A percentile compares a stretch with the other conserved stretches of the same genome.
These are phyloP conservation scores for Sporothrix pallida DNA, from an alignment of 2,329 filamentous ascomycete genomes.

Conservation along the genomic window DNA sequence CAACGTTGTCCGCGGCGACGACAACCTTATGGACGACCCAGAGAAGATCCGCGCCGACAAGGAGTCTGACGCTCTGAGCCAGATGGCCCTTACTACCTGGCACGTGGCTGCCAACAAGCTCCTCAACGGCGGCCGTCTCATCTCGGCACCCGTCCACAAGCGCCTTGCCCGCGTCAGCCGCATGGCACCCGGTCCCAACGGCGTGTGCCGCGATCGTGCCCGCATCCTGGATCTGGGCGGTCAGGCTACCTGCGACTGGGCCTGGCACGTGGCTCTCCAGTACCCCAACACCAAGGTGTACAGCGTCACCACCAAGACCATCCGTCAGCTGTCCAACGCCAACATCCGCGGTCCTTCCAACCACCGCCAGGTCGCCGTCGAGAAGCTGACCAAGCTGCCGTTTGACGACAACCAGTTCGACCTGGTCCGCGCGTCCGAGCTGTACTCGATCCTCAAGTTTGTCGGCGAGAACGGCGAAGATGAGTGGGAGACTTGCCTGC, in stretches of 20 bases:
- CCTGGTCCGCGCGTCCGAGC: constrained; percentile 84
- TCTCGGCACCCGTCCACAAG: constrained; percentile 68
- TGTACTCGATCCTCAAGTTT: constrained; percentile 83
- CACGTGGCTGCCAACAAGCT: constrained; percentile 65
- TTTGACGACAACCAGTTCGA: constrained; percentile 89
- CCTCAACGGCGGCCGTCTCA: constrained; percentile 68
- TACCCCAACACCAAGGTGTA: constrained; percentile 86
- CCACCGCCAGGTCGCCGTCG: constrained; percentile 81
- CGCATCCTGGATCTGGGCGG: constrained; percentile 87
- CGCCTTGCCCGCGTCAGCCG: constrained; percentile 62
- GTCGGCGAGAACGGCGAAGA: constrained; percentile 71
- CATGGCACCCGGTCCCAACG: constrained; percentile 52
- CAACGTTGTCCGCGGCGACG: constrained; percentile 76
- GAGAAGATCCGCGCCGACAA: constrained; percentile 71
- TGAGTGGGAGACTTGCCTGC: constrained; percentile 85
- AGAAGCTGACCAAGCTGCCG: constrained; percentile 78
- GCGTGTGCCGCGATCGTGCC: constrained; percentile 57
- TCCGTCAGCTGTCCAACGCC: constrained; percentile 72
- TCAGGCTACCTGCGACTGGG: constrained; percentile 88
- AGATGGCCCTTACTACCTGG: constrained; percentile 68
- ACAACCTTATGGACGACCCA: constrained; percentile 66
- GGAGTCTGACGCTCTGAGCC: constrained; percentile 78
- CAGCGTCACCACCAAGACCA: constrained; percentile 76
- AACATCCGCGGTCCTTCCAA: constrained; percentile 84
- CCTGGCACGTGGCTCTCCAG: constrained; percentile 87